Percentiles rank a stretch among this genome's conserved stretches.
Evolutionary conservation across 805 yeast species (phyloP).

Genomic region (Pichia eremophila): DNA sequence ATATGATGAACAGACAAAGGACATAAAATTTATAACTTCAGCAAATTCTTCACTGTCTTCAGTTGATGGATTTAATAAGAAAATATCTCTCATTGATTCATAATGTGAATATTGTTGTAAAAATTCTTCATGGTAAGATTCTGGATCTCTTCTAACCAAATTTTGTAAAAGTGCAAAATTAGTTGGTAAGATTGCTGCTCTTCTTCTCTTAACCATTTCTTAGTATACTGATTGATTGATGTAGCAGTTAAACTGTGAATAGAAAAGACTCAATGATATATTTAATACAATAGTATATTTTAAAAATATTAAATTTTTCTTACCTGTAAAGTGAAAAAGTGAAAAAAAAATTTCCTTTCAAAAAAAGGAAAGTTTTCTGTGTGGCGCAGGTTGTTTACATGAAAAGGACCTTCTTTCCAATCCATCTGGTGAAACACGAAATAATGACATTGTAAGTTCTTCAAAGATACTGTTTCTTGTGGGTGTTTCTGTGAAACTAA

Average conservation of each 20-base stretch:
- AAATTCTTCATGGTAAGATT: constrained; percentile 89
- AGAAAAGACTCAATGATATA: too few species aligned
- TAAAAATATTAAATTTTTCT: too few species aligned
- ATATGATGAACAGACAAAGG: constrained; percentile 85
- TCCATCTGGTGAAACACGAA: too few species aligned
- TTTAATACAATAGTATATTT: too few species aligned
- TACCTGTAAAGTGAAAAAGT: neutral
- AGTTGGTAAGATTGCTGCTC: constrained; percentile 89
- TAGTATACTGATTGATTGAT: too few species aligned
- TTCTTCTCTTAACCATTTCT: constrained; percentile 72
- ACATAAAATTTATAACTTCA: constrained; percentile 80
- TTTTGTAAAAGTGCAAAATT: constrained; percentile 89
- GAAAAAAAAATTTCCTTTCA: neutral
- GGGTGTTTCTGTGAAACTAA: too few species aligned
- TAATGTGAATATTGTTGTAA: constrained; percentile 88
- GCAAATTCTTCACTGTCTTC: constrained; percentile 59
- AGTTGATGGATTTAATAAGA: constrained; percentile 58
- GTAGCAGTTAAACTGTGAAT: too few species aligned
- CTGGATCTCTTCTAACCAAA: constrained; percentile 88
- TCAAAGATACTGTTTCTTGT: too few species aligned
- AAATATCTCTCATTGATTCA: constrained; percentile 81
- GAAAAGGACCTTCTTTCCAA: neutral
- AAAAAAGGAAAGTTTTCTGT: neutral
- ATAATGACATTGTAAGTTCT: too few species aligned
- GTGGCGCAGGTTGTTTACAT: neutral